Base-by-base conservation (phyloP, 805 yeast genomes). In the Candida andamanensis region DNA sequence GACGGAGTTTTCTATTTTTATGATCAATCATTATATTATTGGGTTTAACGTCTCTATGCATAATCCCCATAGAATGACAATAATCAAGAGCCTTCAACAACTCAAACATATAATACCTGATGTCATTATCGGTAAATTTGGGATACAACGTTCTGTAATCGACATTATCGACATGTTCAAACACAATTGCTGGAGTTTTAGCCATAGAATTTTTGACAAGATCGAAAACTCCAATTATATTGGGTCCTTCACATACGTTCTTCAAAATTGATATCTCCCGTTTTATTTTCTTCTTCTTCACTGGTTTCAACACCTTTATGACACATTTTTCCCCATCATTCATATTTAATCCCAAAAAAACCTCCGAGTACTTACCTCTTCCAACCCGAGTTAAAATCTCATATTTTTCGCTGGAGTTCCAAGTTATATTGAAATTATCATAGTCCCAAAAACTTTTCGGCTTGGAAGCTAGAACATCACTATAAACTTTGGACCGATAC, bases 11-110 rank as follows among this genome's bases (percentile, higher is more conserved):
- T 56, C 63, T 77, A 40, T 69, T 72, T 39, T 70, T 63, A 34
- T 85, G 95, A 56, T 89, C 96, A 45, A 89, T 89, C 95, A 89
- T 89, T 42, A 89, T 84, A 57, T 89, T 89, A 50, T 89, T 95
- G 8, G 97, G 97, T 58, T 89, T 89, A 35, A 89, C 95, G 58
- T 89, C 97, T 54, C 97, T 71, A 53, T 89, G 97, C 78, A 89
- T 87, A 39, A 89, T 85, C 15, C 97, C 97, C 86, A 83, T 83
- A 9, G 95, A 84, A 59, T 89, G 97, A 24, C 89, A 79, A 55
- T 75, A 89, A 53, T 89, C 95, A 45, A 89, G 67, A 9, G 96
- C 96, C 46, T 74, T 78, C 41, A 89, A 68, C 34, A 87, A 65
- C 57, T 85, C 85, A 40, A 74, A 76, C 72, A 87, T 82, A 56